Conservation (phyloP, 1,284 basidiomycete species). For the Anthracocystis walkeri region DNA sequence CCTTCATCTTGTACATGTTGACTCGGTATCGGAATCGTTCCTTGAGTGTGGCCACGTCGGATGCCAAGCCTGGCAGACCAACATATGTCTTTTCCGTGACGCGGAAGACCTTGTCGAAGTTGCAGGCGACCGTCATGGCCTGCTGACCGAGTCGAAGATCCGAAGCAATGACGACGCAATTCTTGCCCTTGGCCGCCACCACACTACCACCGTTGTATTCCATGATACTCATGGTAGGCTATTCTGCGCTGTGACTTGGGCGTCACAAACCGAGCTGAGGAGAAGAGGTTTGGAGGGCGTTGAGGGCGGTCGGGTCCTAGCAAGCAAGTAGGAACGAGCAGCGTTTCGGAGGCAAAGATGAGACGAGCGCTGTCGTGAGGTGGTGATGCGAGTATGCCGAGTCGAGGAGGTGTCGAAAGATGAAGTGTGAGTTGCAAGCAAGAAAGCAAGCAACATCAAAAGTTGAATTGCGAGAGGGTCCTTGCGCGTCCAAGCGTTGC, state of each 20-base stretch:
- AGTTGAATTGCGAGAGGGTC: slow-evolving; percentile 33
- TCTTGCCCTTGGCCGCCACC: slow-evolving; percentile 98
- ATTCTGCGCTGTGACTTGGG: slow-evolving; percentile 18
- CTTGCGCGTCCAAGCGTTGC: slow-evolving; percentile 50
- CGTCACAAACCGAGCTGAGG: slow-evolving; percentile 19
- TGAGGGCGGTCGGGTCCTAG: not conserved
- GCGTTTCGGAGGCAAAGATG: not conserved
- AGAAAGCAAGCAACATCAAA: slow-evolving; percentile 9
- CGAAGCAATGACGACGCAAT: slow-evolving; percentile 97
- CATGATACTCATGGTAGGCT: slow-evolving; percentile 70
- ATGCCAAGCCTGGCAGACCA: slow-evolving; percentile 91
- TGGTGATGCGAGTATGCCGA: slow-evolving; percentile 10
- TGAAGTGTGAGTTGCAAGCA: not conserved
- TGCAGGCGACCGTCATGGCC: slow-evolving; percentile 85
- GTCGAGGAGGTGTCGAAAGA: slow-evolving; percentile 12
- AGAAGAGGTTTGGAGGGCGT: not conserved
- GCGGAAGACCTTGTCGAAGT: slow-evolving; percentile 97
- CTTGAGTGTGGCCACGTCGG: slow-evolving; percentile 90
- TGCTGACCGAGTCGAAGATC: slow-evolving; percentile 93
- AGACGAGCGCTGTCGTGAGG: not conserved
- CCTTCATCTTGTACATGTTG: slow-evolving; percentile 99
- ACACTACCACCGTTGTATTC: slow-evolving; percentile 95
- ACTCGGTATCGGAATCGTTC: slow-evolving; percentile 79
- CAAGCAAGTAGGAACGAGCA: not conserved
- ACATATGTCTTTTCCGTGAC: slow-evolving; percentile 92